Evolutionary conservation across 1,284 basidiomycete genomes (phyloP), one percentile per base, ranked within the genome.

Genomic region (Bjerkandera adusta): DNA sequence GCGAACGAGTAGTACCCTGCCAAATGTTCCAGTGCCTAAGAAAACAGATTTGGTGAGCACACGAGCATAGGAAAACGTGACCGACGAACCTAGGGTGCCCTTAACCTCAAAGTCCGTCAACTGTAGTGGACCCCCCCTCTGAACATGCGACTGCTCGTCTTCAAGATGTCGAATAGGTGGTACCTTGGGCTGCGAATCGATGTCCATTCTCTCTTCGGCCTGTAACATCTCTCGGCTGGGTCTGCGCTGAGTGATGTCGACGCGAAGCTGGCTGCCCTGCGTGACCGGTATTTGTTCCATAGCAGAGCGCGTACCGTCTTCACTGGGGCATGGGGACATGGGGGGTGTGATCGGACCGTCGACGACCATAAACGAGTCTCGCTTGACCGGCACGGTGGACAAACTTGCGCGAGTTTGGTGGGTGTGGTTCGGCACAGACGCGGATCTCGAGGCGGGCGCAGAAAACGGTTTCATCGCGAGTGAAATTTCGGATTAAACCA

Each of bases 1-100:
- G 48, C 83, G 78, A 35, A 90, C 95, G 10, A 97, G 77, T 50
- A 97, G 79, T 11, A 97, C 94, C 45, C 92, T 87, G 41, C 84
- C 94, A 66, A 97, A 97, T 0, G 94, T 97, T 12, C 94, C 94
- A 4, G 94, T 94, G 11, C 94, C 93, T 90, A 53, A 3, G 13
- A 24, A 22, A 33, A 32, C 30, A 36, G 32, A n/a, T 8, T 21
- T 3, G 24, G 7, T 36, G 6, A 37, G 21, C 13, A 32, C 11
- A 26, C 27, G 30, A 49, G 41, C 50, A 37, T 20, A 45, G 32
- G 43, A 35, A 38, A 18, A 13, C 29, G 36, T 46, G 34, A n/a
- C n/a, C n/a, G n/a, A 60, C 74, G 53, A 60, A 89, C 88, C 88
- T 49, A 91, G 65, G 4, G 87, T 84, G 12, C 88, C 85, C 55